Percentiles rank a stretch among this genome's conserved stretches.
phyloP scores from a whole-genome alignment of 2,329 filamentous ascomycete species.

The Ophiognomonia clavigignenti-juglandacearum region DNA sequence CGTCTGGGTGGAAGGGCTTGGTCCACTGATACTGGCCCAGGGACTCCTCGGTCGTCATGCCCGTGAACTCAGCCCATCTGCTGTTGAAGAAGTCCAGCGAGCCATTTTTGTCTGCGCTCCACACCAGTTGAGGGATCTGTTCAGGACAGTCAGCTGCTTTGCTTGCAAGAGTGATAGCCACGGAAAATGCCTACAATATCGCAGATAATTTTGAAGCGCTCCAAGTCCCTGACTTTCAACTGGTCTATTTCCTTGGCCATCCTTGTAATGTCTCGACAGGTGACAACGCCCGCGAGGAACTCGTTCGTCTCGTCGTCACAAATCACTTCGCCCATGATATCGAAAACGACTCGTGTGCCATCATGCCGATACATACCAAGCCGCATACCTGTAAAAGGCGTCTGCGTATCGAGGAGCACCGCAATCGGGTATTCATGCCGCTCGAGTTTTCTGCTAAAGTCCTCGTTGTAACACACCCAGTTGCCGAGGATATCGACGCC shows the following conservation, averaged over 20 bases:
- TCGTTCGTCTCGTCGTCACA: slow-evolving; percentile 63
- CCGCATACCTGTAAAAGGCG: slow-evolving; percentile 52
- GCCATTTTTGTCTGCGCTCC: slow-evolving; percentile 66
- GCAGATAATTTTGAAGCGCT: slow-evolving; percentile 70
- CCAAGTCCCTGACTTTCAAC: slow-evolving; percentile 66
- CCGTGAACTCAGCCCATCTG: slow-evolving; percentile 77
- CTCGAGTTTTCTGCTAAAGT: slow-evolving; percentile 56
- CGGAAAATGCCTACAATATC: slow-evolving; percentile 40
- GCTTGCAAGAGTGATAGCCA: too few relatives aligned
- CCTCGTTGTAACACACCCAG: slow-evolving; percentile 60
- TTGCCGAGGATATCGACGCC: slow-evolving; percentile 53
- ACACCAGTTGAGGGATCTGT: slow-evolving; percentile 63
- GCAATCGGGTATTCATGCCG: slow-evolving; percentile 63
- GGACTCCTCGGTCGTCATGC: slow-evolving; percentile 57
- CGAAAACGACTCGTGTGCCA: slow-evolving; percentile 52
- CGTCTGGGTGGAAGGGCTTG: slow-evolving; percentile 64
- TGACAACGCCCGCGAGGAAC: slow-evolving; percentile 67
- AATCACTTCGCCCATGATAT: slow-evolving; percentile 63
- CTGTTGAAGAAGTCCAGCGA: slow-evolving; percentile 69
- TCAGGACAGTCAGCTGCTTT: too few relatives aligned
- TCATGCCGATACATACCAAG: slow-evolving; percentile 58
- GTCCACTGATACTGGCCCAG: slow-evolving; percentile 56
- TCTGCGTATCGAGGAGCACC: slow-evolving; percentile 55
- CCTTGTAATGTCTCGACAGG: slow-evolving; percentile 67
- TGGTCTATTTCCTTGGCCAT: slow-evolving; percentile 65